Conservation (phyloP, 129 eudicot species). For the Tagetes patula region DNA sequence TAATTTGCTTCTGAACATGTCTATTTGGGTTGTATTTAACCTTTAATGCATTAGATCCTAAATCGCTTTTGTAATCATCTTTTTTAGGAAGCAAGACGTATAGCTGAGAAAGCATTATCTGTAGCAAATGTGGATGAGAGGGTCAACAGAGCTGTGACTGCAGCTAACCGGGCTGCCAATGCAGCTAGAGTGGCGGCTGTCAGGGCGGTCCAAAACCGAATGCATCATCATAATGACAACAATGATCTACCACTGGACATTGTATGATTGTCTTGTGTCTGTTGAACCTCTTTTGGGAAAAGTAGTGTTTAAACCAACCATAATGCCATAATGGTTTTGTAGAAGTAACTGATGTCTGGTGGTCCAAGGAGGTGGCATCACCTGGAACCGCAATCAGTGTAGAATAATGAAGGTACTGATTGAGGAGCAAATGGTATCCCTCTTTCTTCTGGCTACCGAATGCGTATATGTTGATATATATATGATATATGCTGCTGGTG, state of each 20-base stretch:
- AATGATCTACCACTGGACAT: slow-evolving; percentile 28
- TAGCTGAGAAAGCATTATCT: slow-evolving; percentile 57
- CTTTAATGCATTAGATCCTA: background rate
- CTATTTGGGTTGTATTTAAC: background rate
- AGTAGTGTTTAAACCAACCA: background rate
- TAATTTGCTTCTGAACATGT: background rate
- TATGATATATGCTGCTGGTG: slow-evolving; percentile 20
- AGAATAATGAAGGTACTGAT: slow-evolving; percentile 39
- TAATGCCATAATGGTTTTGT: background rate
- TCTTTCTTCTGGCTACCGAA: slow-evolving; percentile 33
- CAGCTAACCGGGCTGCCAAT: slow-evolving; percentile 72
- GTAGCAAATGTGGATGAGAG: slow-evolving; percentile 50
- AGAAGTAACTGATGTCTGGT: slow-evolving; percentile 26
- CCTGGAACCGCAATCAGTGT: slow-evolving; percentile 56
- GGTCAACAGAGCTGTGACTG: slow-evolving; percentile 64
- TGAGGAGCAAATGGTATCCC: slow-evolving; percentile 52
- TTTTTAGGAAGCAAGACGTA: slow-evolving; percentile 58
- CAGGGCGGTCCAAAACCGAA: slow-evolving; percentile 72
- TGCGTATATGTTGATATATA: slow-evolving; percentile 21
- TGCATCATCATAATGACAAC: slow-evolving; percentile 38
- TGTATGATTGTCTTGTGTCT: slow-evolving; percentile 25
- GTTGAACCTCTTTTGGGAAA: slow-evolving; percentile 6
- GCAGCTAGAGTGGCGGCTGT: slow-evolving; percentile 88
- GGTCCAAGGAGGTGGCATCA: slow-evolving; percentile 38
- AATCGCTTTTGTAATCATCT: background rate